Evolutionary conservation across 192 early-diverging fungal genomes (phyloP).

Genomic region (Linnemannia hyalina): DNA sequence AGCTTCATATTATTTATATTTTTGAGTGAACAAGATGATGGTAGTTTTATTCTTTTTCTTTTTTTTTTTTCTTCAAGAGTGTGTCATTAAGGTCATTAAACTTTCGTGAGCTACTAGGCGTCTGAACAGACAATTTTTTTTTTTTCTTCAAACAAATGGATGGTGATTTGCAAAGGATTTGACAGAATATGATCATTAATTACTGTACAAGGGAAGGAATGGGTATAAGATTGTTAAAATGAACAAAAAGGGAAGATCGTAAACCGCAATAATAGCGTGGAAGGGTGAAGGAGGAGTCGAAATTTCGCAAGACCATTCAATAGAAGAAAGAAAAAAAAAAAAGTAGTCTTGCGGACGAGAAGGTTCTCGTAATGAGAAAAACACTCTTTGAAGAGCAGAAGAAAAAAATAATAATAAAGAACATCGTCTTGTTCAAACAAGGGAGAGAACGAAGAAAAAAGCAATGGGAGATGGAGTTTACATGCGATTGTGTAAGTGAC

Average conservation of each 20-base stretch:
- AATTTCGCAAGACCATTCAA: constrained; percentile 13
- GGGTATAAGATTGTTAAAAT: not conserved
- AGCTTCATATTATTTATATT: too few species aligned
- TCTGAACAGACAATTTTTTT: not conserved
- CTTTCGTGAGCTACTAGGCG: not conserved
- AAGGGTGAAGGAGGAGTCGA: constrained; percentile 3
- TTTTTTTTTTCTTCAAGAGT: constrained; percentile 1
- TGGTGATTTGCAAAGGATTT: not conserved
- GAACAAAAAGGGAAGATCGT: not conserved
- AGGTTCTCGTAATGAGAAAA: too few species aligned
- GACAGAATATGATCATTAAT: constrained; percentile 37
- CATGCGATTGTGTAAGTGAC: not conserved
- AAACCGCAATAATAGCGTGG: constrained; percentile 1
- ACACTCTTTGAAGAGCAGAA: not conserved
- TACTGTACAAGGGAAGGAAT: constrained; percentile 26
- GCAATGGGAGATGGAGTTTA: not conserved
- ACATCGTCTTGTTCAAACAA: not conserved
- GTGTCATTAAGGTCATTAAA: not conserved
- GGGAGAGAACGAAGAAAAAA: not conserved
- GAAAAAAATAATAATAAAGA: not conserved
- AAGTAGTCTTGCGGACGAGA: constrained; percentile 2
- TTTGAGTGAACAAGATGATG: not conserved
- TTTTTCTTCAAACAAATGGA: not conserved
- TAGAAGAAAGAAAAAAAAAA: constrained; percentile 3
- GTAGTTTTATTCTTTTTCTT: not conserved